These are phyloP conservation scores for Blumeriella jaapii DNA, from an alignment of 2,329 filamentous ascomycete species.

Conservation along the genomic window DNA sequence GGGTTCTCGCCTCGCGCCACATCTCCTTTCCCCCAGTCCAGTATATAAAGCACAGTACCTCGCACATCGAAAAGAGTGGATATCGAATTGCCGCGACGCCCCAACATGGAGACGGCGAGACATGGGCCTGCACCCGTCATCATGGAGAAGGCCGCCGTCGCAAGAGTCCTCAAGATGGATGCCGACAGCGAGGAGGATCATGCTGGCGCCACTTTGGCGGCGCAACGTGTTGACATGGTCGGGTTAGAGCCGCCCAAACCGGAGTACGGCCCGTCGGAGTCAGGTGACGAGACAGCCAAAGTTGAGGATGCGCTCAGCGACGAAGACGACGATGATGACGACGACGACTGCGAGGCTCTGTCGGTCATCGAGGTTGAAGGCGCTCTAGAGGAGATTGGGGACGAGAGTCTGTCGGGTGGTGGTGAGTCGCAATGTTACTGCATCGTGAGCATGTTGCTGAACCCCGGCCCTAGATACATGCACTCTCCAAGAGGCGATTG, in stretches of 20 bases:
- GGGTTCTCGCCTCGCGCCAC: too few species aligned
- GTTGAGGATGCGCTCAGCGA: constrained; percentile 16
- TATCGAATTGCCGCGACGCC: too few species aligned
- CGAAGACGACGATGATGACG: constrained; percentile 28
- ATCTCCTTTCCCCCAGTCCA: too few species aligned
- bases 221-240: constrained; percentile 11
- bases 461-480: constrained; percentile 30
- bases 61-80: too few species aligned
- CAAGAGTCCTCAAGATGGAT: constrained; percentile 11
- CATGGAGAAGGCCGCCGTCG: constrained; percentile 2
- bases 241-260: constrained; percentile 2
- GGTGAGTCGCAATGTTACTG: constrained; percentile 25
- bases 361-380: constrained; percentile 38
- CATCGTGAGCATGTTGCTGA: constrained; percentile 14
- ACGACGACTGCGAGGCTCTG: constrained; percentile 28
- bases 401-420: constrained; percentile 34
- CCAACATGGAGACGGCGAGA: not conserved
- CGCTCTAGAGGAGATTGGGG: constrained; percentile 34
- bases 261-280: constrained; percentile 6
- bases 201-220: constrained; percentile 2
- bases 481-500: constrained; percentile 55
- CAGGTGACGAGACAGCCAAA: constrained; percentile 13
- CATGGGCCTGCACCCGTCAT: not conserved
- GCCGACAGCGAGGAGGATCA: constrained; percentile 10
- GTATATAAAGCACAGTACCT: too few species aligned